Evolutionary conservation across 2,329 filamentous ascomycete genomes (phyloP), one percentile per base, ranked within the genome.

Genomic region (Fulvia fulva): DNA sequence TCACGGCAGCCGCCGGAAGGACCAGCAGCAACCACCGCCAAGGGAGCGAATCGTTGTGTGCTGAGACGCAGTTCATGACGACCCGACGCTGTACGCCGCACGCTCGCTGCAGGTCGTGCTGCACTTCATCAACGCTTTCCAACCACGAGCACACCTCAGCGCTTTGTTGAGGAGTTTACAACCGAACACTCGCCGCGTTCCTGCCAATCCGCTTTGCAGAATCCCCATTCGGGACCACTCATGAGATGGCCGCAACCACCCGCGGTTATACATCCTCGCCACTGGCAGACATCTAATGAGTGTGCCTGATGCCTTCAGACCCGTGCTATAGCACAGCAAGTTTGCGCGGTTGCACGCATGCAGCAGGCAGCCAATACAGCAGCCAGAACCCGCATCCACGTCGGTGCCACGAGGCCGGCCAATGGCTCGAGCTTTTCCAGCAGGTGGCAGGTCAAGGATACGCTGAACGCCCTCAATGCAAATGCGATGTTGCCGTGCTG

Each of bases 261-360:
- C 37, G 37, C 37, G 37, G 37, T n/a, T 41, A 41, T 7, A n/a
- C 37, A 41, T n/a, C n/a, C 19, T 19, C 12, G 5, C 14, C 8
- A 41, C 37, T 19, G 37, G 37, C 14, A 41, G 37, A 16, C 7
- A 21, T 51, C 45, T 28, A n/a, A 7, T 34, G n/a, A 51, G 4
- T 19, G 45, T 23, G 8, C 21, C 45, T 47, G 37, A 19, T 47
- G 45, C 21, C 26, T 30, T 30, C 19, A 19, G 16, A 37, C 34
- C 49, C 49, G 49, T 51, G 28, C 28, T 30, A 51, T 51, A 51
- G 21, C n/a, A 34, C 49, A 51, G 26, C 49, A 51, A 51, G 28
- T 51, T 51, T 34, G 21, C 34, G 49, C 26, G 49, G 37, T 51
- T 37, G 49, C n/a, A 51, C 45, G 25, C 16, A 41, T 41, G 37